Conservation (phyloP, 179 eudicot species). For the Monotropa hypopitys region DNA sequence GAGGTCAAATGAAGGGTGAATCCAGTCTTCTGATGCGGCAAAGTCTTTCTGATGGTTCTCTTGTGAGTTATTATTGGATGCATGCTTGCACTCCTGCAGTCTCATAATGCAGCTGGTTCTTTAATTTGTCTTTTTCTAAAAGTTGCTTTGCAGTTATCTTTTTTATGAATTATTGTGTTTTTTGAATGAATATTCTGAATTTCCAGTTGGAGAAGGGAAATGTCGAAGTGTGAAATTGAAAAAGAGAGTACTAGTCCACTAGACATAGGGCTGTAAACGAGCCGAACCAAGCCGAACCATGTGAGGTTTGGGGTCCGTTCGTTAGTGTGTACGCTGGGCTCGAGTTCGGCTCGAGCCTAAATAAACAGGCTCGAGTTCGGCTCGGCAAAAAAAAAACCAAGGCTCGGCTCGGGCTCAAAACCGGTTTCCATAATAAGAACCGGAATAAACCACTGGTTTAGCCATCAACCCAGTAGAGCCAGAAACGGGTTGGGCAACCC, state of each 20-base stretch:
- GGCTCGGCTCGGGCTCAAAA: too few relatives aligned
- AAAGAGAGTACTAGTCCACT: background rate
- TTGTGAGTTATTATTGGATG: constrained; percentile 36
- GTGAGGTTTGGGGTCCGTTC: too few relatives aligned
- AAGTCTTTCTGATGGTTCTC: constrained; percentile 93
- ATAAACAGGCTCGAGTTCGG: too few relatives aligned
- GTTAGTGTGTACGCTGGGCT: too few relatives aligned
- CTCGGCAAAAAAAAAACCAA: too few relatives aligned
- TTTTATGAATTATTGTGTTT: background rate
- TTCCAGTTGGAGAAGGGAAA: background rate
- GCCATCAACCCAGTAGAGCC: too few relatives aligned
- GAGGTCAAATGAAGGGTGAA: constrained; percentile 59
- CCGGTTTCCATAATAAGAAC: too few relatives aligned
- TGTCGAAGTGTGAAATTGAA: background rate
- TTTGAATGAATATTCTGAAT: background rate
- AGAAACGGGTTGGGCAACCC: too few relatives aligned
- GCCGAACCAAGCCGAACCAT: too few relatives aligned
- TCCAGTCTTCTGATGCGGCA: constrained; percentile 61
- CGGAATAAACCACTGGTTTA: too few relatives aligned
- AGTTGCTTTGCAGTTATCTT: background rate
- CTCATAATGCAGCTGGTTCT: background rate
- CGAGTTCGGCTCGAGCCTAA: too few relatives aligned
- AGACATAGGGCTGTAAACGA: too few relatives aligned
- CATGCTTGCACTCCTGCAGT: background rate
- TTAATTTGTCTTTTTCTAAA: background rate